Conservation (phyloP, 2,329 filamentous ascomycete species). For the Neurospora crassa region DNA sequence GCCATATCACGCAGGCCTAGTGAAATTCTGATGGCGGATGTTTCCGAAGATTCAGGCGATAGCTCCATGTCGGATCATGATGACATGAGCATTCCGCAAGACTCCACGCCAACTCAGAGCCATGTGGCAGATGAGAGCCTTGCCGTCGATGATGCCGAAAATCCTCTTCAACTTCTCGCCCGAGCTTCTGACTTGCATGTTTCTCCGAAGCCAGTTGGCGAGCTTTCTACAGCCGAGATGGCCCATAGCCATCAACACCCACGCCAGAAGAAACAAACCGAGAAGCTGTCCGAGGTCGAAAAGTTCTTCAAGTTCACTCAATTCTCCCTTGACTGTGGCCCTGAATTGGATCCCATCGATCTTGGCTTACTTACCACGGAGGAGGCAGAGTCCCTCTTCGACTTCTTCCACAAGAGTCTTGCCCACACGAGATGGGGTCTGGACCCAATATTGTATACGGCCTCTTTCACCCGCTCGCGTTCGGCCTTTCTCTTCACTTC, state of each 20-base stretch:
- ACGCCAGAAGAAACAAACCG: conserved; percentile 22
- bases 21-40: conserved; percentile 15
- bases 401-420: conserved; percentile 59
- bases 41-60: conserved; percentile 19
- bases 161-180: conserved; percentile 63
- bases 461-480: conserved; percentile 54
- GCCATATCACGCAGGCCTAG: conserved; percentile 8
- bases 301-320: conserved; percentile 58
- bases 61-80: conserved; percentile 21
- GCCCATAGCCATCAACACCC: conserved; percentile 10
- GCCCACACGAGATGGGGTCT: conserved; percentile 68
- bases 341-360: conserved; percentile 59
- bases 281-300: conserved; percentile 40
- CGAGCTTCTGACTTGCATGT: conserved; percentile 60
- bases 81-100: conserved; percentile 18
- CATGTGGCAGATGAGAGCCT: conserved; percentile 38
- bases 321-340: conserved; percentile 52
- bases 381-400: conserved; percentile 55
- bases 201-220: conserved; percentile 28
- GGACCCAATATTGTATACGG: conserved; percentile 56
- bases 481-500: conserved; percentile 66
- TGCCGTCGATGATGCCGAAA: conserved; percentile 63
- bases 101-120: conserved; percentile 19
- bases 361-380: conserved; percentile 56
- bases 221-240: conserved; percentile 12